A percentile compares a stretch with the other conserved stretches of the same genome.
These are phyloP conservation scores for Citrus maxima DNA, from an alignment of 345 rosid genomes.

Conservation along the genomic window DNA sequence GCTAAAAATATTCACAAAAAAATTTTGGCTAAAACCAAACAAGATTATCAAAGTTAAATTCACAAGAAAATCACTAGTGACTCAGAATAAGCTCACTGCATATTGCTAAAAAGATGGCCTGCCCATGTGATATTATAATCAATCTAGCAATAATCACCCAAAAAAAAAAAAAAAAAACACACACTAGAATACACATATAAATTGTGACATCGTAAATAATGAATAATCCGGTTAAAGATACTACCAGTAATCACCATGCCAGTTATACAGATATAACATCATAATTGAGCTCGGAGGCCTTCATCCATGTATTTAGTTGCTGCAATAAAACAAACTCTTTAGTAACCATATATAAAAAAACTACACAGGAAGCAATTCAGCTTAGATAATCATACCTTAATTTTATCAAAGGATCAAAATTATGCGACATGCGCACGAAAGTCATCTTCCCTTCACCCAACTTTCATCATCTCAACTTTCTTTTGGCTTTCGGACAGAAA, in stretches of 20 bases:
- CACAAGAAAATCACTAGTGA: background rate
- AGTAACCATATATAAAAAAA: background rate
- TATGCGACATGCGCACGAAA: background rate
- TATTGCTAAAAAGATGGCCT: background rate
- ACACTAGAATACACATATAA: too few relatives aligned
- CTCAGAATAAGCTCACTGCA: background rate
- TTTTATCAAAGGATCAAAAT: background rate
- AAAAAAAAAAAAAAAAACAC: background rate
- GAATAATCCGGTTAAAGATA: background rate
- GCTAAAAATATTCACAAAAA: background rate
- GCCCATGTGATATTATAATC: background rate
- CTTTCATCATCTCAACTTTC: background rate
- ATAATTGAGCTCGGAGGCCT: too few relatives aligned
- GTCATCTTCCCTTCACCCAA: background rate
- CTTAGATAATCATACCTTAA: background rate
- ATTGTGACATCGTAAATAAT: background rate
- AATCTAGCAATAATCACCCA: background rate
- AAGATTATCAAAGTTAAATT: background rate
- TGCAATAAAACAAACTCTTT: background rate
- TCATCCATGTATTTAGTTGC: too few relatives aligned
- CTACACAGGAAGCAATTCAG: background rate
- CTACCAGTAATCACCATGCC: background rate
- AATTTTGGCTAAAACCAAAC: background rate
- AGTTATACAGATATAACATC: background rate
- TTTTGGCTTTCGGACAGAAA: background rate